Percentiles rank a stretch among this genome's conserved stretches.
phyloP scores from a whole-genome alignment of 116 monocot genomes.

The Posidonia oceanica region DNA sequence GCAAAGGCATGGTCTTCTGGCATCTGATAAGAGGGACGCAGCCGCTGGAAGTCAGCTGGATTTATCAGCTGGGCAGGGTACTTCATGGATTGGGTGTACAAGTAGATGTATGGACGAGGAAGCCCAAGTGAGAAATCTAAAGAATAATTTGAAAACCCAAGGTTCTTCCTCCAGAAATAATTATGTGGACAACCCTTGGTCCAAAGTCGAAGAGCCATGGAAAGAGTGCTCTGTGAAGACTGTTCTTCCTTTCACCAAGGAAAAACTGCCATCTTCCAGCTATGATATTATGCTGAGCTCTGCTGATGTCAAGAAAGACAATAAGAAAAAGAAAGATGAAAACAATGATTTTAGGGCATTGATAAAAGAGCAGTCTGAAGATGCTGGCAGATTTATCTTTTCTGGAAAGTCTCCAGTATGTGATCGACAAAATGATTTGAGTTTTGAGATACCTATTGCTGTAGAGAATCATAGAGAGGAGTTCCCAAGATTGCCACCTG shows the following conservation, averaged over 20 bases:
- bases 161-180: constrained; percentile 13
- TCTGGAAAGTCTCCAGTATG: constrained; percentile 13
- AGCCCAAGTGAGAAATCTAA: constrained; percentile 10
- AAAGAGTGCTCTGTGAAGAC: constrained; percentile 67
- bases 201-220: constrained; percentile 26
- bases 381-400: constrained; percentile 9
- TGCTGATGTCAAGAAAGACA: constrained; percentile 26
- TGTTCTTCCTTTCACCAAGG: constrained; percentile 47
- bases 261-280: constrained; percentile 30
- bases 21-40: constrained; percentile 16
- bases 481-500: constrained; percentile 66
- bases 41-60: constrained; percentile 7
- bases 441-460: constrained; percentile 3
- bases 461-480: constrained; percentile 11
- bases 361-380: constrained; percentile 31
- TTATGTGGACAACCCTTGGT: constrained; percentile 41
- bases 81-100: constrained; percentile 7
- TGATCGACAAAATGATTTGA: constrained; percentile 12
- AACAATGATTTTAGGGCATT: constrained; percentile 15
- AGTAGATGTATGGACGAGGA: constrained; percentile 15
- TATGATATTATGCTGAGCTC: constrained; percentile 15
- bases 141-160: constrained; percentile 11
- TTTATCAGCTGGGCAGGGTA: constrained; percentile 9
- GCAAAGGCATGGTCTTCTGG: constrained; percentile 3
- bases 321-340: constrained; percentile 31